These are phyloP conservation scores for Tieghemostelium lacteum DNA, from an alignment of 78 protist species.

Conservation along the genomic window DNA sequence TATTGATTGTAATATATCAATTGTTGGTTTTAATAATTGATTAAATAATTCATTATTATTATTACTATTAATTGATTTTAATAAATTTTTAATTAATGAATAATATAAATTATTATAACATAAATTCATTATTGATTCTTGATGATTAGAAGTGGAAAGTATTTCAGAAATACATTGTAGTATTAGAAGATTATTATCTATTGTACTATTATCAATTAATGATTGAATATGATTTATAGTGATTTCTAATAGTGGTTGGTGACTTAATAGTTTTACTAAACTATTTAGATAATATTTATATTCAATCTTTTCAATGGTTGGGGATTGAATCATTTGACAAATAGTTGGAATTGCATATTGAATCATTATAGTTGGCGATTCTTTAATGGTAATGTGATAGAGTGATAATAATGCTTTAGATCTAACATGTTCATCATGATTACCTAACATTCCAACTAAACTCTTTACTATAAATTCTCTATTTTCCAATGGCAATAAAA, in stretches of 20 bases:
- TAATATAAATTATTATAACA: conserved; percentile 13
- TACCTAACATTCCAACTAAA: conserved; percentile 20
- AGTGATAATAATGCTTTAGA: conserved; percentile 36
- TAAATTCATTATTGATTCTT: conserved; percentile 25
- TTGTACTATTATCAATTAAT: conserved; percentile 7
- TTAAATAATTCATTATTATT: not conserved
- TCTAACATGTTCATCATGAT: conserved; percentile 20
- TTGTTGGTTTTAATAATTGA: conserved; percentile 4
- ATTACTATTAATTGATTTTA: not conserved
- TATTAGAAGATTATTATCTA: conserved; percentile 30
- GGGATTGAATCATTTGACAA: conserved; percentile 54
- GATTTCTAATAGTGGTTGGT: conserved; percentile 47
- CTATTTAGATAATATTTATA: conserved; percentile 34
- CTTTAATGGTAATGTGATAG: conserved; percentile 15
- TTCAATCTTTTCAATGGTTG: not conserved
- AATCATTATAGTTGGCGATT: conserved; percentile 15
- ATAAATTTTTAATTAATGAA: conserved; percentile 43
- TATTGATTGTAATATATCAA: conserved; percentile 38
- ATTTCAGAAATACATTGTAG: conserved; percentile 9
- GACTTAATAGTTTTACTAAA: conserved; percentile 15
- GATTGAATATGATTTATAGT: conserved; percentile 55
- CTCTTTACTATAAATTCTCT: conserved; percentile 34
- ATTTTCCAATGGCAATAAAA: conserved; percentile 23
- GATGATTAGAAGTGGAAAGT: conserved; percentile 19
- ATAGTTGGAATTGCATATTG: conserved; percentile 53